Percentiles rank a stretch among this genome's conserved stretches.
These are phyloP conservation scores for Starmerella apis DNA, from an alignment of 805 yeast genomes.

Conservation along the genomic window DNA sequence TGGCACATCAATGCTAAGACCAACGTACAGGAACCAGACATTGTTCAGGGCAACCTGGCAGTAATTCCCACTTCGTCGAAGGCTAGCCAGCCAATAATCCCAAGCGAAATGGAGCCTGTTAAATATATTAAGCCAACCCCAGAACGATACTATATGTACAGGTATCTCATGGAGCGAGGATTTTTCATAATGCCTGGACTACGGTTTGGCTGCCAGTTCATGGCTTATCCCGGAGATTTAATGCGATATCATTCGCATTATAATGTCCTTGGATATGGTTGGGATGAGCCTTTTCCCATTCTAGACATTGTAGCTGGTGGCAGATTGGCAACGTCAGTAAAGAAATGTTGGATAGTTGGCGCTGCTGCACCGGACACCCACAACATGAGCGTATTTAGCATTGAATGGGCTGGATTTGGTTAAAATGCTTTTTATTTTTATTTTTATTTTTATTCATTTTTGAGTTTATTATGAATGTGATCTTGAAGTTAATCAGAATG, in stretches of 20 bases:
- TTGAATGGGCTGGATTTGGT: conserved; percentile 98
- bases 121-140: conserved; percentile 7
- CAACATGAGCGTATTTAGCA: conserved; percentile 42
- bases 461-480: background rate
- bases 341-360: conserved; percentile 62
- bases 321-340: conserved; percentile 82
- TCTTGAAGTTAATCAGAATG: no score
- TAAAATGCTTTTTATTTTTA: conserved; percentile 29
- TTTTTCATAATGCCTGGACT: conserved; percentile 71
- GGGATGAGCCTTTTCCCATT: conserved; percentile 46
- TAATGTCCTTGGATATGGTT: conserved; percentile 46
- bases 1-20: no score
- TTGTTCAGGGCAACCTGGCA: background rate
- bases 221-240: conserved; percentile 94
- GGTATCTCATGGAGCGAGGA: conserved; percentile 36
- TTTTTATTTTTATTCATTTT: no score
- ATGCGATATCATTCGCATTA: conserved; percentile 79
- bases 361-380: conserved; percentile 28
- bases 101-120: background rate
- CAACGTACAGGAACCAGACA: background rate
- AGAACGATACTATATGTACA: conserved; percentile 33
- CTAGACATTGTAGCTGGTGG: conserved; percentile 70
- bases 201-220: conserved; percentile 78
- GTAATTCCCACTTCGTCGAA: conserved; percentile 4
- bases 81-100: background rate